phyloP scores from a whole-genome alignment of 2,329 filamentous ascomycete species.

The Davidsoniella virescens region DNA sequence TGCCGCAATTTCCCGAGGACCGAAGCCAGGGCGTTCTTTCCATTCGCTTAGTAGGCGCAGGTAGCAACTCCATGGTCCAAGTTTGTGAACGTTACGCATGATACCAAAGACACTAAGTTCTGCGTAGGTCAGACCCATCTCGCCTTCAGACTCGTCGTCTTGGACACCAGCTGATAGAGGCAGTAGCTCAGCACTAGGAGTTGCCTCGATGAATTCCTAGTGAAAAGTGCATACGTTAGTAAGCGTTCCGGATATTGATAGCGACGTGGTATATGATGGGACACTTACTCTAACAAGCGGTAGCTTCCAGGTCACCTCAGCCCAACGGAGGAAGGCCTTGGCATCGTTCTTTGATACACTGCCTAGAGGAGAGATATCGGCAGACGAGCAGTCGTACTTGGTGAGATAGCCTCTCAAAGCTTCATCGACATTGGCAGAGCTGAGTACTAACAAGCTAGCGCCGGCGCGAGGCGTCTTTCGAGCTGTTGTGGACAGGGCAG shows the following conservation, averaged over 20 bases:
- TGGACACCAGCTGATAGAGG: conserved; percentile 26
- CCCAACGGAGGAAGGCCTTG: conserved; percentile 46
- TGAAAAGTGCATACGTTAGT: not conserved
- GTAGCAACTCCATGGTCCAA: conserved; percentile 26
- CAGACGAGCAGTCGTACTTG: conserved; percentile 21
- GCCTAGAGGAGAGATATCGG: conserved; percentile 41
- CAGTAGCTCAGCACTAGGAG: conserved; percentile 36
- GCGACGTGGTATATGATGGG: too few relatives aligned
- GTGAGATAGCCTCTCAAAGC: conserved; percentile 35
- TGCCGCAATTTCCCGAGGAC: conserved; percentile 24
- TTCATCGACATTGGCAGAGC: conserved; percentile 44
- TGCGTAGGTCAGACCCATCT: conserved; percentile 29
- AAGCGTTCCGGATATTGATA: not conserved
- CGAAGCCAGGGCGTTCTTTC: conserved; percentile 18
- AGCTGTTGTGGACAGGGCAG: conserved; percentile 42
- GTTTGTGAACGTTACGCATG: conserved; percentile 26
- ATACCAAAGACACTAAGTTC: conserved; percentile 24
- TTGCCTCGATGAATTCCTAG: conserved; percentile 41
- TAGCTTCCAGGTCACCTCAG: conserved; percentile 36
- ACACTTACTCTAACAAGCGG: conserved; percentile 35
- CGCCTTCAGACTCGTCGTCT: conserved; percentile 23
- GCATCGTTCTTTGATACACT: conserved; percentile 45
- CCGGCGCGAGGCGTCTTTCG: conserved; percentile 33
- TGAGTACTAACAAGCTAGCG: conserved; percentile 45
- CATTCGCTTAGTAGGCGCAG: conserved; percentile 25